Conservation (phyloP, 73 alveolate species). For the Paramecium primaurelia region DNA sequence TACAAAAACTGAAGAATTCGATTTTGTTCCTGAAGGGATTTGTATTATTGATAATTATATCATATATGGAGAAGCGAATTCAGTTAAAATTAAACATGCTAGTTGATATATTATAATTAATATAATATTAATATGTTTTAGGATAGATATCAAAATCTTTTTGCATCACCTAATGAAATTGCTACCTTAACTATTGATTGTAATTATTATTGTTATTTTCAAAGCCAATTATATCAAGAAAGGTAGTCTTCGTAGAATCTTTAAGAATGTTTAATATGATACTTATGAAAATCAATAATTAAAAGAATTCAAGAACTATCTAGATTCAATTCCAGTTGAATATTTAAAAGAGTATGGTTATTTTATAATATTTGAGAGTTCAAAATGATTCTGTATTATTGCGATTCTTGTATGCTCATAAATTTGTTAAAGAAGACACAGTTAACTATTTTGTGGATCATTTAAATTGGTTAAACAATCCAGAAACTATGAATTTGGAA, state of each 20-base stretch:
- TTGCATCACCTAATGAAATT: background rate
- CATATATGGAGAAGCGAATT: background rate
- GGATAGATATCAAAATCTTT: background rate
- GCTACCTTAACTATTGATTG: background rate
- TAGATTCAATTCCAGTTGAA: slow-evolving; percentile 17
- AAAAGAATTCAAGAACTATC: background rate
- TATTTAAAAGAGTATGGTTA: background rate
- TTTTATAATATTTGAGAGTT: background rate
- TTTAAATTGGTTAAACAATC: slow-evolving; percentile 23
- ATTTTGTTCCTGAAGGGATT: background rate
- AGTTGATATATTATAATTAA: background rate
- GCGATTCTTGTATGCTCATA: slow-evolving; percentile 24
- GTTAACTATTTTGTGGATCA: background rate
- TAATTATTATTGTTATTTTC: background rate
- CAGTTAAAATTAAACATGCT: slow-evolving; percentile 6
- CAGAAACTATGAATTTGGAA: background rate
- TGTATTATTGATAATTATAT: background rate
- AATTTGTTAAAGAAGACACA: background rate
- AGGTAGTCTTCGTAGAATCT: background rate
- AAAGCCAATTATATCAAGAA: background rate
- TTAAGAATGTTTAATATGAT: slow-evolving; percentile 14
- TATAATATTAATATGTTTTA: background rate
- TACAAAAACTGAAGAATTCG: background rate
- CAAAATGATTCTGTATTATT: background rate
- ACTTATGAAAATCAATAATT: background rate